Evolutionary conservation across 257 asterid genomes (phyloP).

Genomic region (Primulina tabacum): DNA sequence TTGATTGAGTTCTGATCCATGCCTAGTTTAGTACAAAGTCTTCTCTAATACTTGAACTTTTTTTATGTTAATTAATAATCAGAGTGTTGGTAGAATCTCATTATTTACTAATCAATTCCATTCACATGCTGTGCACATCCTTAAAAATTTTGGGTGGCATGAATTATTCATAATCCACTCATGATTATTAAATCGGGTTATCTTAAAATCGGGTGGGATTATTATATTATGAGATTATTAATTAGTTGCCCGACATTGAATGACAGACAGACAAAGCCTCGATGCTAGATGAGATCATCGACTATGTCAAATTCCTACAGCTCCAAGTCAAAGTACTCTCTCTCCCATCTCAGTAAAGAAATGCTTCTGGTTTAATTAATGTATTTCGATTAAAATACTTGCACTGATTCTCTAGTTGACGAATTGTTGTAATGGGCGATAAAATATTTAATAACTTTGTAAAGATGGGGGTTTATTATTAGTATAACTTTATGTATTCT

Average conservation of each 20-base stretch:
- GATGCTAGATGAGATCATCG: conserved; percentile 95
- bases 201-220: no score
- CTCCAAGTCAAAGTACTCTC: conserved; percentile 93
- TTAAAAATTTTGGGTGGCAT: no score
- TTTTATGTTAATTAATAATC: no score
- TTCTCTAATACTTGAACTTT: not conserved
- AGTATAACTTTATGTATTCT: conserved; percentile 8
- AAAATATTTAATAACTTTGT: conserved; percentile 24
- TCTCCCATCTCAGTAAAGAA: conserved; percentile 10
- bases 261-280: conserved; percentile 97
- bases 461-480: conserved; percentile 28
- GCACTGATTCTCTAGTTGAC: conserved; percentile 44
- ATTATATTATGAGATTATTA: conserved; percentile 16
- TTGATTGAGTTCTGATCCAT: no score
- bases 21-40: not conserved
- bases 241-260: conserved; percentile 28
- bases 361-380: not conserved
- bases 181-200: no score
- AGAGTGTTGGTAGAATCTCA: not conserved
- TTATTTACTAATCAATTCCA: not conserved
- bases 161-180: no score
- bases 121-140: not conserved
- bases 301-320: conserved; percentile 94
- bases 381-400: conserved; percentile 10
- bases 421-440: conserved; percentile 30